Evolutionary conservation across 2,329 filamentous ascomycete genomes (phyloP).

Genomic region (Pseudogymnoascus sp.): DNA sequence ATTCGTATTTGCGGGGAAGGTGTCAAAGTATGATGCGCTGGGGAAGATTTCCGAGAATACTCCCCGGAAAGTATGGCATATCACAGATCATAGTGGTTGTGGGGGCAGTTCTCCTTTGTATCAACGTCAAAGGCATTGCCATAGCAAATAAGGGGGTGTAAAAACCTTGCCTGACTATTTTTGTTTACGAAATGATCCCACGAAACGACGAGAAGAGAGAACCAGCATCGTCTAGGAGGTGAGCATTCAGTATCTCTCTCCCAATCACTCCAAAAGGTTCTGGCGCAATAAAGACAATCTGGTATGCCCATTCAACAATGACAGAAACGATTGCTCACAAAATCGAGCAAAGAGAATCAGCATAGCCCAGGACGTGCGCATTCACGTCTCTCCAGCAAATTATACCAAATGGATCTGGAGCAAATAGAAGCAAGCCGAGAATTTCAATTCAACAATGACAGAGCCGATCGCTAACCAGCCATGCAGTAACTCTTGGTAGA

Average conservation of each 20-base stretch:
- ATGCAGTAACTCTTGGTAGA: background rate
- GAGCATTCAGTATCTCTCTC: background rate
- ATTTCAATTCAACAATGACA: background rate
- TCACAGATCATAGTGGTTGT: background rate
- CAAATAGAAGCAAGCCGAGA: background rate
- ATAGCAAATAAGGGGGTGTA: background rate
- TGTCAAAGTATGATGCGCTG: background rate
- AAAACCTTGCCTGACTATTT: background rate
- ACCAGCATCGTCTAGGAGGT: background rate
- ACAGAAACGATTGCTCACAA: too few species aligned
- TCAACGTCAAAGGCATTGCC: background rate
- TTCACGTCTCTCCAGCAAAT: too few species aligned
- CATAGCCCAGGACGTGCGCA: too few species aligned
- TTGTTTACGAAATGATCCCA: background rate
- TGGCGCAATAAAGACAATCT: background rate
- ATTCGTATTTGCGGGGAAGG: background rate
- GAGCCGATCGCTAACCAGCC: background rate
- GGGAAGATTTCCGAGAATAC: background rate
- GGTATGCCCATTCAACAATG: too few species aligned
- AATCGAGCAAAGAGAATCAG: too few species aligned
- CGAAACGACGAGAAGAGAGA: too few species aligned
- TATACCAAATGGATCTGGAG: background rate
- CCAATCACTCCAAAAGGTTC: background rate
- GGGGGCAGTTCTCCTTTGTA: background rate
- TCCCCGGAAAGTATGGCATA: too few species aligned